These are phyloP conservation scores for Luffa acutangula DNA, from an alignment of 306 rosid genomes.

Conservation along the genomic window DNA sequence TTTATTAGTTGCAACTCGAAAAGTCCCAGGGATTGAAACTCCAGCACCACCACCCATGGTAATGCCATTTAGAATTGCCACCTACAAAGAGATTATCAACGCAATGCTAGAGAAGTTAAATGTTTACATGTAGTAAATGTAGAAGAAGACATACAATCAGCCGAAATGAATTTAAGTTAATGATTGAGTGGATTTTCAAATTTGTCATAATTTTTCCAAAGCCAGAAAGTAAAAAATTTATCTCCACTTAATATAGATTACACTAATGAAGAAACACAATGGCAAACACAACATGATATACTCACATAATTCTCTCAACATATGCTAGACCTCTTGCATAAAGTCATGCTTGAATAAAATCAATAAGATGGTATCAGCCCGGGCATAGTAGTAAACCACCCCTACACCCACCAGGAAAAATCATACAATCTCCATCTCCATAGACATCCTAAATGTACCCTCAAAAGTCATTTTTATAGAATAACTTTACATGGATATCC, in stretches of 20 bases:
- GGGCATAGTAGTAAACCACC: background rate
- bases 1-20: conserved; percentile 77
- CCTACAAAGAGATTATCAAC: conserved; percentile 34
- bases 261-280: background rate
- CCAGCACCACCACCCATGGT: conserved; percentile 99
- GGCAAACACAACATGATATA: background rate
- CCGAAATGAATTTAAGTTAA: background rate
- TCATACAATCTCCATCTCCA: background rate
- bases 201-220: background rate
- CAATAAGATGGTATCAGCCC: background rate
- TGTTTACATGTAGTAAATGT: background rate
- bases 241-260: background rate
- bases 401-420: background rate
- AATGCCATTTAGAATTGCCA: conserved; percentile 79
- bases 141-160: background rate
- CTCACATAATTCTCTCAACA: background rate
- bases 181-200: background rate
- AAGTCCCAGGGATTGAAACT: conserved; percentile 80
- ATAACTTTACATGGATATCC: background rate
- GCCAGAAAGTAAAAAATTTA: background rate
- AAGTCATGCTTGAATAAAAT: background rate
- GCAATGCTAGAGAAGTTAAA: background rate
- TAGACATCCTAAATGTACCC: background rate
- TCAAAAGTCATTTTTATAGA: background rate
- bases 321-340: background rate